Percentiles rank a stretch among this genome's conserved stretches.
phyloP scores from a whole-genome alignment of 2,329 filamentous ascomycete species.

The Dissoconium aciculare region DNA sequence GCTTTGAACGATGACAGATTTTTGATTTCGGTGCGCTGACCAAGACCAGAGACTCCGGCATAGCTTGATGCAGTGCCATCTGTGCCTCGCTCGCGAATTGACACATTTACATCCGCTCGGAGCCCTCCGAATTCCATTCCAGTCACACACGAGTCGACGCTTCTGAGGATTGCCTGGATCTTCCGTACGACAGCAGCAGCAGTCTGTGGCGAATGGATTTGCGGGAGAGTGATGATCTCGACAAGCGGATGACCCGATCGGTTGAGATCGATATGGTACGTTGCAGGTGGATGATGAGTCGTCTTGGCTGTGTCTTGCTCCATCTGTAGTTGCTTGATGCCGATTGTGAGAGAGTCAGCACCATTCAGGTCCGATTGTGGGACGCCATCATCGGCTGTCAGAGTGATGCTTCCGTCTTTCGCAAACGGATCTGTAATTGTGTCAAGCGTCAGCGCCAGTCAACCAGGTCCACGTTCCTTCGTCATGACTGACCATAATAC shows the following conservation, averaged over 20 bases:
- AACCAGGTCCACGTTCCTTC: too few species aligned
- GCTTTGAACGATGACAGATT: constrained; percentile 91
- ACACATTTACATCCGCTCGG: constrained; percentile 90
- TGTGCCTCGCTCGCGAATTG: constrained; percentile 43
- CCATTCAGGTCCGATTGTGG: constrained; percentile 51
- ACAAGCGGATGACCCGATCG: constrained; percentile 80
- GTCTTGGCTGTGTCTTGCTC: constrained; percentile 98
- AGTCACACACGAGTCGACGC: constrained; percentile 70
- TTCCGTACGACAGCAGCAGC: constrained; percentile 83
- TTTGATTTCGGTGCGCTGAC: constrained; percentile 91
- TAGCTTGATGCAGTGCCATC: constrained; percentile 33
- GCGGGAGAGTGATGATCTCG: constrained; percentile 84
- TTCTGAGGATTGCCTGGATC: constrained; percentile 63
- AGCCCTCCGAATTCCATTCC: constrained; percentile 91
- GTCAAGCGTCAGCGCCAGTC: too few species aligned
- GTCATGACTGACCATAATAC: constrained; percentile 57
- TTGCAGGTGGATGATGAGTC: constrained; percentile 55
- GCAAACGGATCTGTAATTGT: constrained; percentile 46
- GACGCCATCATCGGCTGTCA: constrained; percentile 66
- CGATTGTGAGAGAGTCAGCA: constrained; percentile 54
- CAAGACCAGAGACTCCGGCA: constrained; percentile 47
- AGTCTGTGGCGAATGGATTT: constrained; percentile 73
- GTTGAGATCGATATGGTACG: constrained; percentile 82
- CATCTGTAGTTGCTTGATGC: constrained; percentile 88
- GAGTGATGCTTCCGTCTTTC: constrained; percentile 53